These are phyloP conservation scores for Abeoforma whisleri DNA, from an alignment of 78 protist species.

Conservation along the genomic window DNA sequence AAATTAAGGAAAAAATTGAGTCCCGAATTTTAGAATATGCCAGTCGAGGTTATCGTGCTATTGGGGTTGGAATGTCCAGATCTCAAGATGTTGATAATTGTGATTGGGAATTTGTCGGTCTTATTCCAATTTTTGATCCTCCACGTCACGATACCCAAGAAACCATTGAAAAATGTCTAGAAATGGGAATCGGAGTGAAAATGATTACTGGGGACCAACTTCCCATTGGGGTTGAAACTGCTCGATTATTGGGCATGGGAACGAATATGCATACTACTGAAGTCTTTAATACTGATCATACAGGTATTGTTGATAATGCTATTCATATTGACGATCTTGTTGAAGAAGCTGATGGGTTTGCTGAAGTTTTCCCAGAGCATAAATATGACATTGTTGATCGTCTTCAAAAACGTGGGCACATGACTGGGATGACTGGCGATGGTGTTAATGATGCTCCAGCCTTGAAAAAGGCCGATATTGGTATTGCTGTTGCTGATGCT, in stretches of 20 bases:
- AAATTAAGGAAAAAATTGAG: conserved; percentile 31
- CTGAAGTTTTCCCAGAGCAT: conserved; percentile 79
- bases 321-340: conserved; percentile 35
- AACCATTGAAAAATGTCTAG: conserved; percentile 55
- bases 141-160: conserved; percentile 75
- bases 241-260: conserved; percentile 61
- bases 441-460: conserved; percentile 97
- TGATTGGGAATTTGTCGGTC: conserved; percentile 63
- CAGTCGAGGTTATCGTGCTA: conserved; percentile 63
- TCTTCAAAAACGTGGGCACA: conserved; percentile 56
- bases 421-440: conserved; percentile 88
- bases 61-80: conserved; percentile 17
- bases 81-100: conserved; percentile 31
- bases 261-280: conserved; percentile 50
- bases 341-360: conserved; percentile 70
- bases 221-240: conserved; percentile 71
- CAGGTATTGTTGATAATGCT: background rate
- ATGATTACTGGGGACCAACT: conserved; percentile 90
- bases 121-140: conserved; percentile 74
- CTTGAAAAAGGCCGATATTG: conserved; percentile 83
- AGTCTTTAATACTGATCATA: conserved; percentile 38
- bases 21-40: conserved; percentile 58
- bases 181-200: conserved; percentile 69
- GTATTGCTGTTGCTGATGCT: conserved; percentile 82
- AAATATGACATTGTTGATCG: conserved; percentile 72